phyloP scores from a whole-genome alignment of 805 yeast genomes.

The Yarrowia divulgata region DNA sequence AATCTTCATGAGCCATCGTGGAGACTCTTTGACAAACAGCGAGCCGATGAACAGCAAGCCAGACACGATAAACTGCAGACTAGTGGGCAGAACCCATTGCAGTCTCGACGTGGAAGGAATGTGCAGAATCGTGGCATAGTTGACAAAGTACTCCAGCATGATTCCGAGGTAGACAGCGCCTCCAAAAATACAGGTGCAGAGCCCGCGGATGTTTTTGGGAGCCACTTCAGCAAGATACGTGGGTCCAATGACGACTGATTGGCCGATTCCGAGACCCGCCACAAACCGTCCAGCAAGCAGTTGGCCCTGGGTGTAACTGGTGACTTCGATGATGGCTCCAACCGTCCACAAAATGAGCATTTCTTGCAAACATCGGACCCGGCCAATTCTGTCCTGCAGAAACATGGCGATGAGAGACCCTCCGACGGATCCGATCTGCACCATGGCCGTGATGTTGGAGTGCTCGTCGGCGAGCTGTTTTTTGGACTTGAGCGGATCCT shows the following conservation, averaged over 20 bases:
- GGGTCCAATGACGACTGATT: background rate
- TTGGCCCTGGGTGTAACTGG: background rate
- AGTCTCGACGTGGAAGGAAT: background rate
- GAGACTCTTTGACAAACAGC: background rate
- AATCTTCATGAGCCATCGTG: background rate
- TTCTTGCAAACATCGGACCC: background rate
- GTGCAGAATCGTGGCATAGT: background rate
- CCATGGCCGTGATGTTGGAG: constrained; percentile 14
- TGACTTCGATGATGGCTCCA: background rate
- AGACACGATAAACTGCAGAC: background rate
- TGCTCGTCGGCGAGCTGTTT: background rate
- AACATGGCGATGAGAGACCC: constrained; percentile 2
- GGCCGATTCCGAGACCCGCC: constrained; percentile 2
- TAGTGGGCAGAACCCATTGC: background rate
- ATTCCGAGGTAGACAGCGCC: constrained; percentile 1
- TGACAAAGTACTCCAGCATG: constrained; percentile 12
- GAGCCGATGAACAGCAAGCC: background rate
- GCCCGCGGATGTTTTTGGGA: background rate
- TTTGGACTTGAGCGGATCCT: background rate
- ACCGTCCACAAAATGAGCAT: background rate
- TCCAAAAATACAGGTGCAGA: background rate
- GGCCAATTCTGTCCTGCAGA: background rate
- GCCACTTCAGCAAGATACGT: constrained; percentile 2
- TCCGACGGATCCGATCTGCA: background rate
- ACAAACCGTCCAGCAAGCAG: background rate